A percentile compares a stretch with the other conserved stretches of the same genome.
Conservation (phyloP, 2,329 filamentous ascomycete species). For the Ceratocystis smalleyi region DNA sequence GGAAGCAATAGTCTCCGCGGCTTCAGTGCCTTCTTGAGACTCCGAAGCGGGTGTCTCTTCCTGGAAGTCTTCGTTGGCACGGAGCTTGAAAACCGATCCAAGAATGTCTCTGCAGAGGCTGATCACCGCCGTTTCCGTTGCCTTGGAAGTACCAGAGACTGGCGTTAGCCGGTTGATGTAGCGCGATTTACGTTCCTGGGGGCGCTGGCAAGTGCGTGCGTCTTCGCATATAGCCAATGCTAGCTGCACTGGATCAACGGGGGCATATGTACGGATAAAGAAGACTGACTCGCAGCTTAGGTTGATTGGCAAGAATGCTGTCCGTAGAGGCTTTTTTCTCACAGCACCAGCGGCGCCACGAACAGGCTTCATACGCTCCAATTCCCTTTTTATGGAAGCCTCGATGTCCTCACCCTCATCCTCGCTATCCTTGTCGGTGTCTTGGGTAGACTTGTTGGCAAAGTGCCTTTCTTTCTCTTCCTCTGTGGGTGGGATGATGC, state of each 20-base stretch:
- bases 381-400: conserved; percentile 53
- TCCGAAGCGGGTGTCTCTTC: not conserved
- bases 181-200: conserved; percentile 32
- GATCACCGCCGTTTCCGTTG: conserved; percentile 51
- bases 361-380: conserved; percentile 44
- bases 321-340: conserved; percentile 23
- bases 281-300: conserved; percentile 46
- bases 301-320: conserved; percentile 37
- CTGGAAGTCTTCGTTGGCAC: conserved; percentile 13
- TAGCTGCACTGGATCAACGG: conserved; percentile 41
- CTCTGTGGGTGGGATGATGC: conserved; percentile 28
- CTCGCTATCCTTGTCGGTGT: conserved; percentile 23
- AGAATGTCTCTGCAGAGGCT: conserved; percentile 50
- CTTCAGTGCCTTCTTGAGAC: not conserved
- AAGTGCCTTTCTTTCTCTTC: conserved; percentile 21
- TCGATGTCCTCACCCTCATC: conserved; percentile 51
- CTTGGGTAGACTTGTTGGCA: conserved; percentile 12
- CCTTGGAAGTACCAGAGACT: conserved; percentile 41
- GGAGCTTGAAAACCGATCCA: conserved; percentile 43
- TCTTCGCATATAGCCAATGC: conserved; percentile 41
- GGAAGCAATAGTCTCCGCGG: not conserved
- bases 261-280: conserved; percentile 42
- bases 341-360: conserved; percentile 18
- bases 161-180: conserved; percentile 46
- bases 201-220: conserved; percentile 29